These are phyloP conservation scores for Fraxinus nigra DNA, from an alignment of 305 asterid species.

Conservation along the genomic window DNA sequence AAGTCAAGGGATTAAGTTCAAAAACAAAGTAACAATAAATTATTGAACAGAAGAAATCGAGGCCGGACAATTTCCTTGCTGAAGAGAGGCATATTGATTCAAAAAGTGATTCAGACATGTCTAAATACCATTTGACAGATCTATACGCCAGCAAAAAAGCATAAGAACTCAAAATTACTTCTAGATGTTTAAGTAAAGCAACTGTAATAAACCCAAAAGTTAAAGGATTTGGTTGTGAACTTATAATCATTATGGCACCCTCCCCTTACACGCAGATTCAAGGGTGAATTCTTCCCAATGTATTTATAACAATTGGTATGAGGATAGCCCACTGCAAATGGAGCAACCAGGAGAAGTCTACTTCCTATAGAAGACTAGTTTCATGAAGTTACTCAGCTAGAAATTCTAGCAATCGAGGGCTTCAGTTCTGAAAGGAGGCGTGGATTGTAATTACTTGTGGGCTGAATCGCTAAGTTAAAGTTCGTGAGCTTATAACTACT, in stretches of 20 bases:
- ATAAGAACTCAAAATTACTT: conserved; percentile 7
- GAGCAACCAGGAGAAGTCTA: not conserved
- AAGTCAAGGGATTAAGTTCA: not conserved
- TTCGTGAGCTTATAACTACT: not conserved
- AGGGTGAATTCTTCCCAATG: not conserved
- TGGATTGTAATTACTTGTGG: not conserved
- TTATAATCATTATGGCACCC: not conserved
- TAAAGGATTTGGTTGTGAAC: not conserved
- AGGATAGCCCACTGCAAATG: not conserved
- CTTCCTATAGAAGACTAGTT: not conserved
- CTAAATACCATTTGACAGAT: conserved; percentile 1
- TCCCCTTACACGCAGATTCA: not conserved
- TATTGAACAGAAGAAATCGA: conserved; percentile 1
- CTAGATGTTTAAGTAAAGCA: not conserved
- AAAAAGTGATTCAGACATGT: conserved; percentile 1
- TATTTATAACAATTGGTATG: not conserved
- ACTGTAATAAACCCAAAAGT: not conserved
- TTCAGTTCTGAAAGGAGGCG: not conserved
- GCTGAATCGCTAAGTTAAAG: not conserved
- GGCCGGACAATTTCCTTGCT: not conserved
- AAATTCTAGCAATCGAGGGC: not conserved
- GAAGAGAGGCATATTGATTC: not conserved
- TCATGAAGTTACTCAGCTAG: not conserved
- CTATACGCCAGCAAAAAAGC: conserved; percentile 1
- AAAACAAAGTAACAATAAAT: conserved; percentile 9